These are phyloP conservation scores for Nepenthes alata DNA, from an alignment of 179 eudicot species.

Conservation along the genomic window DNA sequence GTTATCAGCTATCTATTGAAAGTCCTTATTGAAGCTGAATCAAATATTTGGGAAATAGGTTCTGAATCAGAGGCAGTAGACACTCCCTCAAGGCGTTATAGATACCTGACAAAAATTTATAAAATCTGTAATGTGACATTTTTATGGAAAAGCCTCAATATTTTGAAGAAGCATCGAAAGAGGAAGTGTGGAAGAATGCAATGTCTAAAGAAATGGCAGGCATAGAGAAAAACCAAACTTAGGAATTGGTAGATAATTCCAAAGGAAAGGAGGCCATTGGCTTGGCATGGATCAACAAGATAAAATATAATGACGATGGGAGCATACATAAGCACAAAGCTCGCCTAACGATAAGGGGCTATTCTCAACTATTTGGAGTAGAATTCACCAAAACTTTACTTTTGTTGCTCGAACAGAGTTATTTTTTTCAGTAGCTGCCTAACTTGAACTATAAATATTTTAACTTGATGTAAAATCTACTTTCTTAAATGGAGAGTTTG, in stretches of 20 bases:
- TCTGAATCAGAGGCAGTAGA: no score
- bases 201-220: constrained; percentile 2
- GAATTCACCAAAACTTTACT: constrained; percentile 11
- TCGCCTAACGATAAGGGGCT: constrained; percentile 4
- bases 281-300: constrained; percentile 5
- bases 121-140: no score
- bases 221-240: constrained; percentile 5
- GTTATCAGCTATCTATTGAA: no score
- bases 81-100: no score
- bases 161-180: not conserved
- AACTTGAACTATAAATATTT: not conserved
- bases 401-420: constrained; percentile 1
- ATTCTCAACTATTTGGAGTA: constrained; percentile 6
- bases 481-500: constrained; percentile 1
- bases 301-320: constrained; percentile 7
- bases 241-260: constrained; percentile 4
- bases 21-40: no score
- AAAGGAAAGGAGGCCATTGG: constrained; percentile 1
- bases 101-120: no score
- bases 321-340: constrained; percentile 9
- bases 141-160: not conserved
- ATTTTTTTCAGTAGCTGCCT: no score
- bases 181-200: not conserved
- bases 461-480: constrained; percentile 6
- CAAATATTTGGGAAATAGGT: no score